Evolutionary conservation across 164 flowering plant species (phyloP), one percentile per base, ranked within the genome.

Genomic region (Vitis riparia): DNA sequence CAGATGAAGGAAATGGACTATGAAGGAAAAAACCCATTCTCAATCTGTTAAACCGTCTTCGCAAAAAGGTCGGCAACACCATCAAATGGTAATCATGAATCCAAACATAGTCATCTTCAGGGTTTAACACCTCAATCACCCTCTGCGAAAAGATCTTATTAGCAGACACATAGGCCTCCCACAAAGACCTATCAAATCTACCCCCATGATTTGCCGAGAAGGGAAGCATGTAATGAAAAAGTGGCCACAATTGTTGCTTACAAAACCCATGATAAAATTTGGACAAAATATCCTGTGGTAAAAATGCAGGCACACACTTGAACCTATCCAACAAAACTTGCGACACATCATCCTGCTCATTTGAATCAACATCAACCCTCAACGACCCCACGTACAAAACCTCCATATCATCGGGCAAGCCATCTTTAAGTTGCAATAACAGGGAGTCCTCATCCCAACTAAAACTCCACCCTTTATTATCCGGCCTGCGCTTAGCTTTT

Each of bases 151-250:
- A 90, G 29, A 88, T 76, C 75, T 88, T 90, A 71, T 90, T 90
- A 0, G 89, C 95, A 3, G 89, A 67, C 19, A 90, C 95, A 78
- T 90, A 90, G 0, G 95, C 92, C 78, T 90, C 89, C 95, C 95
- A 90, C 68, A 83, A 47, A 55, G 90, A 78, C 55, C 92, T 73
- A 70, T 90, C 91, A 70, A 88, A 90, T 47, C 89, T 74, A 0
- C 88, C 89, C 7, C 91, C 86, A 72, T 84, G 87, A 75, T 78
- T 76, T 1, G 86, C 81, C 0, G 92, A 84, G 23, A 80, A 82
- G 0, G 95, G 95, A 19, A 90, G 83, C 95, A 90, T 90, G 71
- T 90, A 90, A 76, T 90, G 95, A 64, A 90, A 90, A 61, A 90
- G 89, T 0, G 92, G 95, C 95, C 92, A 90, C 63, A 90, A 77